Percentiles rank a stretch among this genome's conserved stretches.
phyloP scores from a whole-genome alignment of 164 flowering plant genomes.

The Vitis vinifera region ASM3070453v1 NC_081813.1:546001-546500 shows the following conservation, averaged over 20 bases:
- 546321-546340: no score
- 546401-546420: constrained; percentile 73
- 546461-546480: constrained; percentile 67
- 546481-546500: constrained; percentile 22
- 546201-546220: neutral
- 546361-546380: constrained; percentile 6
- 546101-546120: constrained; percentile 30
- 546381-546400: constrained; percentile 60
- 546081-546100: constrained; percentile 21
- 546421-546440: constrained; percentile 84
- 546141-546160: constrained; percentile 63
- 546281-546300: neutral
- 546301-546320: neutral
- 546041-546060: constrained; percentile 17
- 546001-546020: constrained; percentile 29
- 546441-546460: constrained; percentile 72
- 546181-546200: neutral
- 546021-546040: constrained; percentile 20
- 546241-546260: neutral
- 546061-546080: constrained; percentile 47
- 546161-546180: constrained; percentile 67
- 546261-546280: neutral
- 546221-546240: neutral
- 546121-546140: constrained; percentile 57
- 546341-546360: neutral